phyloP scores from a whole-genome alignment of 805 yeast species.

The Komagataella ulmi region DNA sequence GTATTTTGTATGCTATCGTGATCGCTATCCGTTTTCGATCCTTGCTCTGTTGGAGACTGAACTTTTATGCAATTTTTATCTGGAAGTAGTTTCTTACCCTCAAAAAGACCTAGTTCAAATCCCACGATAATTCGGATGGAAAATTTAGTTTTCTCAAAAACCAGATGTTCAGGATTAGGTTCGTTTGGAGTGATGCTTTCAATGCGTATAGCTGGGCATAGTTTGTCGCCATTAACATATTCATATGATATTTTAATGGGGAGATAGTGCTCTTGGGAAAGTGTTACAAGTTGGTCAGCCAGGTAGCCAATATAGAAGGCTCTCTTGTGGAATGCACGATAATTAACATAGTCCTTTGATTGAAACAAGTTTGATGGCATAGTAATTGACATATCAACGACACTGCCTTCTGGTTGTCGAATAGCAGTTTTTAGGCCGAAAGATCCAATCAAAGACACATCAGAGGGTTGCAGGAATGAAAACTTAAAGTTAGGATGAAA shows the following conservation, averaged over 20 bases:
- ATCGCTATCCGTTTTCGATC: constrained; percentile 4
- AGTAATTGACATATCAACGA: constrained; percentile 68
- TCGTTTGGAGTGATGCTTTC: constrained; percentile 35
- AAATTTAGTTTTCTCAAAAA: constrained; percentile 54
- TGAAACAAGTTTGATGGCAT: constrained; percentile 72
- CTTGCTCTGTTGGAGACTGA: constrained; percentile 23
- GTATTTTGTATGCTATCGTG: constrained; percentile 28
- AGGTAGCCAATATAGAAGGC: constrained; percentile 77
- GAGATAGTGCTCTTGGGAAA: constrained; percentile 40
- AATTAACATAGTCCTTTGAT: constrained; percentile 81
- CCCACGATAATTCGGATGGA: constrained; percentile 63
- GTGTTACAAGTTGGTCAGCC: constrained; percentile 46
- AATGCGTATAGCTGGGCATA: constrained; percentile 62
- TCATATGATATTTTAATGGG: constrained; percentile 51
- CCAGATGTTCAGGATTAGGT: constrained; percentile 32
- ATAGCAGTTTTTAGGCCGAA: constrained; percentile 81
- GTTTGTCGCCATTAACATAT: constrained; percentile 60
- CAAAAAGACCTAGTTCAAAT: constrained; percentile 59
- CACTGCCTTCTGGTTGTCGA: constrained; percentile 41
- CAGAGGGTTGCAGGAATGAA: constrained; percentile 54
- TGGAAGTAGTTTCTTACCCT: constrained; percentile 61
- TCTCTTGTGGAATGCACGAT: constrained; percentile 80
- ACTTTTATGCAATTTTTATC: constrained; percentile 75
- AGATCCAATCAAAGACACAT: constrained; percentile 74
- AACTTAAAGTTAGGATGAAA: constrained; percentile 56